Evolutionary conservation across 1,284 basidiomycete species (phyloP).

Genomic region (Malassezia equina): DNA sequence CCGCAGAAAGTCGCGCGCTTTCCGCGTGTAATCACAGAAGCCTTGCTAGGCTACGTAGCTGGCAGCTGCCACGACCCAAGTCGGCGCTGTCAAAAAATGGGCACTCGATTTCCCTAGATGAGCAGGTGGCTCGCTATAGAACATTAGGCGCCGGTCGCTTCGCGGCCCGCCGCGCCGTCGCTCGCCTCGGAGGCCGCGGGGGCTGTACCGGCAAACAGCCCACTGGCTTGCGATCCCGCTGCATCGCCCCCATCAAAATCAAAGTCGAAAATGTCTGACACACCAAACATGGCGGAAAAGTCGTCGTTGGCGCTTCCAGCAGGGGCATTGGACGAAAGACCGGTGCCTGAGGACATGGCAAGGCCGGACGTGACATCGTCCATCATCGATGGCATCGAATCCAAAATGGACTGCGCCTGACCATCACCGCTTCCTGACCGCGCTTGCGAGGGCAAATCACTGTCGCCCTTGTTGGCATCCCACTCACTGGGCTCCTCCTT

Average conservation of each 20-base stretch:
- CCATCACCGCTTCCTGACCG: slow-evolving; percentile 18
- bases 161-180: not conserved
- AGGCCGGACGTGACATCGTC: slow-evolving; percentile 4
- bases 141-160: not conserved
- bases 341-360: slow-evolving; percentile 1
- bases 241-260: slow-evolving; percentile 23
- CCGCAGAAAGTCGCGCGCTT: slow-evolving; percentile 50
- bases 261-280: slow-evolving; percentile 43
- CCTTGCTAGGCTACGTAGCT: slow-evolving; percentile 1
- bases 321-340: not conserved
- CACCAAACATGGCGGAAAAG: slow-evolving; percentile 35
- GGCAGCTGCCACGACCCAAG: not conserved
- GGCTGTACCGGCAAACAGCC: not conserved
- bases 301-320: slow-evolving; percentile 24
- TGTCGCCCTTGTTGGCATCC: slow-evolving; percentile 10
- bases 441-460: not conserved
- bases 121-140: not conserved
- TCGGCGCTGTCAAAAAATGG: not conserved
- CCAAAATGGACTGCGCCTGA: slow-evolving; percentile 4
- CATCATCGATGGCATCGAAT: slow-evolving; percentile 15
- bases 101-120: not conserved
- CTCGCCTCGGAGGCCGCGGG: not conserved
- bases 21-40: slow-evolving; percentile 47
- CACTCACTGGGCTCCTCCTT: not conserved
- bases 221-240: not conserved